phyloP scores from a whole-genome alignment of 805 yeast genomes.

The Kurtzmaniella fragi region DNA sequence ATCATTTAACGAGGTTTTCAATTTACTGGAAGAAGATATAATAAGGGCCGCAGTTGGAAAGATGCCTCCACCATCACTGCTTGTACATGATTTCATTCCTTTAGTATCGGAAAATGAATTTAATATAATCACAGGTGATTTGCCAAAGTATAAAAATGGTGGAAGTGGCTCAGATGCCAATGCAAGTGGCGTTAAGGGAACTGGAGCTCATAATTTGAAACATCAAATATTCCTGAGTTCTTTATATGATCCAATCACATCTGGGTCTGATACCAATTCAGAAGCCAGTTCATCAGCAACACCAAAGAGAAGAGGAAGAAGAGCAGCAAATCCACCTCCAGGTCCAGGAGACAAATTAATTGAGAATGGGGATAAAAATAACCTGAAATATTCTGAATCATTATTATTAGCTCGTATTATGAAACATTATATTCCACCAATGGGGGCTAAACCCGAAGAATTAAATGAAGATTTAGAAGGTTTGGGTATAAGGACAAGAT shows the following conservation, averaged over 20 bases:
- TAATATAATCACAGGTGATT: constrained; percentile 34
- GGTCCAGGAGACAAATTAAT: constrained; percentile 4
- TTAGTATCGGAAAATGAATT: constrained; percentile 33
- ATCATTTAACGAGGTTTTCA: not conserved
- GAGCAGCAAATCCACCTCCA: constrained; percentile 19
- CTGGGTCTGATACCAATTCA: constrained; percentile 37
- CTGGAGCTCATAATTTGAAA: constrained; percentile 21
- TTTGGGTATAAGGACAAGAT: constrained; percentile 31
- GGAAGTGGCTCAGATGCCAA: not conserved
- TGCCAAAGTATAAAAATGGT: constrained; percentile 12
- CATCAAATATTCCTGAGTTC: constrained; percentile 38
- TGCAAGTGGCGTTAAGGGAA: not conserved
- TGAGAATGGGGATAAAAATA: constrained; percentile 10
- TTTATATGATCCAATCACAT: constrained; percentile 32
- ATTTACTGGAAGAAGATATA: not conserved
- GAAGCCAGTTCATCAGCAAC: constrained; percentile 8
- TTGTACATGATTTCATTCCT: constrained; percentile 40
- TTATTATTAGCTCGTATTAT: constrained; percentile 36
- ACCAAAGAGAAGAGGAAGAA: constrained; percentile 35
- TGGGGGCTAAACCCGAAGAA: constrained; percentile 28
- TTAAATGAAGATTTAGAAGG: constrained; percentile 28
- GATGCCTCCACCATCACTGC: constrained; percentile 2
- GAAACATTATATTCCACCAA: constrained; percentile 40
- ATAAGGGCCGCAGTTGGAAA: not conserved
- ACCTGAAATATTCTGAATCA: constrained; percentile 25